Conservation (phyloP, 2,329 filamentous ascomycete species). For the Ceratocystis alfenasii region DNA sequence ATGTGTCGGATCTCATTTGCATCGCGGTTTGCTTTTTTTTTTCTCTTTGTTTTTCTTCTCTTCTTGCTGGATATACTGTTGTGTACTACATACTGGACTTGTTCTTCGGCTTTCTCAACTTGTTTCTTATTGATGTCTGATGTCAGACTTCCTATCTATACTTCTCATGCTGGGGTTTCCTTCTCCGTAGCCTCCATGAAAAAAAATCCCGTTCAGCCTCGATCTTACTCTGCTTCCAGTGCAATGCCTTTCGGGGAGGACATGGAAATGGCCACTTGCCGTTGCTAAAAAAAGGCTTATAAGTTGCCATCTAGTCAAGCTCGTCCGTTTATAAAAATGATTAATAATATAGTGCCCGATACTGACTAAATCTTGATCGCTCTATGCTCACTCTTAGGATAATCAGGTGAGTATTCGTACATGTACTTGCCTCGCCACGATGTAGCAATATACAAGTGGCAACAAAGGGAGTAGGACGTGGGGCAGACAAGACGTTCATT, state of each 20-base stretch:
- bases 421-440: background rate
- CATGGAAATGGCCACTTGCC: too few species aligned
- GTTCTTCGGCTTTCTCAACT: background rate
- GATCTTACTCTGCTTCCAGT: too few species aligned
- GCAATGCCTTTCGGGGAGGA: too few species aligned
- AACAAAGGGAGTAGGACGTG: background rate
- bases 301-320: too few species aligned
- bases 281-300: too few species aligned
- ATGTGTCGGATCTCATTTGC: slow-evolving; percentile 15
- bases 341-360: too few species aligned
- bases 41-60: slow-evolving; percentile 5
- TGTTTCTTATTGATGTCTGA: background rate
- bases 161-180: background rate
- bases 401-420: background rate
- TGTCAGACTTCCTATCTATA: background rate
- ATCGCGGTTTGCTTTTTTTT: slow-evolving; percentile 4
- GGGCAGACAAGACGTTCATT: background rate
- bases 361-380: background rate
- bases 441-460: background rate
- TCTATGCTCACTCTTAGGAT: background rate
- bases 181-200: background rate
- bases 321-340: too few species aligned
- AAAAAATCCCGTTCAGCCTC: background rate
- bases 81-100: slow-evolving; percentile 8
- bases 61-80: slow-evolving; percentile 3